These are phyloP conservation scores for Chionographis japonica DNA, from an alignment of 106 monocot genomes.

Conservation along the genomic window DNA sequence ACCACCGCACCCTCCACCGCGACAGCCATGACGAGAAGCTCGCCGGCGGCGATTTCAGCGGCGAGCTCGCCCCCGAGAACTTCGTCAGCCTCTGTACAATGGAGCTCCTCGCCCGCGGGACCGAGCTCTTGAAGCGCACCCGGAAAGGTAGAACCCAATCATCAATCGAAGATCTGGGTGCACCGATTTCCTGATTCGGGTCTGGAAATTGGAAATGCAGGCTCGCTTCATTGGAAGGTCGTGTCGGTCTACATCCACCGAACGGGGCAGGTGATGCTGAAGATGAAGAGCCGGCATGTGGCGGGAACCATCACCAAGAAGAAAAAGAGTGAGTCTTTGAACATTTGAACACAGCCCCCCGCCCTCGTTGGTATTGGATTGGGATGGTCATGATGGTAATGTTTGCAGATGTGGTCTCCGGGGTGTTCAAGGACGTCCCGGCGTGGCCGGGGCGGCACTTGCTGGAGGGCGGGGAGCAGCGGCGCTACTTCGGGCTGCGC, in stretches of 20 bases:
- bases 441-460: conserved; percentile 91
- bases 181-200: too few species aligned
- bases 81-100: conserved; percentile 72
- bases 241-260: conserved; percentile 81
- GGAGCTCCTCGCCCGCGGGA: conserved; percentile 72
- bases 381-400: background rate
- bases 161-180: too few species aligned
- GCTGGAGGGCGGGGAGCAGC: conserved; percentile 71
- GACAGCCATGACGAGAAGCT: conserved; percentile 6
- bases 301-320: conserved; percentile 94
- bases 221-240: conserved; percentile 83
- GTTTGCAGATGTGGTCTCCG: conserved; percentile 56
- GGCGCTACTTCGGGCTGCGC: conserved; percentile 81
- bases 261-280: conserved; percentile 79
- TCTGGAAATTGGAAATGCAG: conserved; percentile 20
- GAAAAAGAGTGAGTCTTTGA: conserved; percentile 63
- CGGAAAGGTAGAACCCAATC: conserved; percentile 53
- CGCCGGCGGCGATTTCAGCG: conserved; percentile 16
- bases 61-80: conserved; percentile 36
- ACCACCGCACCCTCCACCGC: conserved; percentile 5
- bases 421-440: conserved; percentile 60
- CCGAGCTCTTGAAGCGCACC: conserved; percentile 87
- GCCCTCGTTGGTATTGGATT: too few species aligned
- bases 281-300: conserved; percentile 93
- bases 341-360: background rate